These are phyloP conservation scores for Talaromyces pinophilus DNA, from an alignment of 2,329 filamentous ascomycete species.

Conservation along the genomic window DNA sequence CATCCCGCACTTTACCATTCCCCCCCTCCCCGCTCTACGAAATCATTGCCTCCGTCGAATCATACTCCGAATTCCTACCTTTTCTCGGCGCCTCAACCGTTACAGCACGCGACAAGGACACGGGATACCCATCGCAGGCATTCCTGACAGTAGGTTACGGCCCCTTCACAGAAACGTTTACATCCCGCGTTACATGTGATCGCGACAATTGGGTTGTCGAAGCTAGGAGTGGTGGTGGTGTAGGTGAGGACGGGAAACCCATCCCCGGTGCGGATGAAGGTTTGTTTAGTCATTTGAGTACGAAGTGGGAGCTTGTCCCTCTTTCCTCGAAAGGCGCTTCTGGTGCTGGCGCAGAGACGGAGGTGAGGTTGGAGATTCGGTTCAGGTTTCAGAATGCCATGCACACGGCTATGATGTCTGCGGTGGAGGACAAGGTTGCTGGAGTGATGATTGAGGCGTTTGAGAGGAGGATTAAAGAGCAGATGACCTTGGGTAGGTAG, in stretches of 20 bases:
- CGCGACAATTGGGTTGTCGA: slow-evolving; percentile 69
- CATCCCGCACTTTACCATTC: slow-evolving; percentile 76
- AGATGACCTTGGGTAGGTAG: slow-evolving; percentile 28
- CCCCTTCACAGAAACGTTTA: slow-evolving; percentile 79
- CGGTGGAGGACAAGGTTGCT: slow-evolving; percentile 81
- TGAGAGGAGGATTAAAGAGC: slow-evolving; percentile 70
- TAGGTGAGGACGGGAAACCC: slow-evolving; percentile 63
- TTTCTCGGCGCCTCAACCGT: slow-evolving; percentile 80
- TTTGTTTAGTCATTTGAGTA: slow-evolving; percentile 49
- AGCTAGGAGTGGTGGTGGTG: slow-evolving; percentile 56
- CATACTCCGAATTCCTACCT: slow-evolving; percentile 84
- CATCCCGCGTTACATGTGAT: slow-evolving; percentile 75
- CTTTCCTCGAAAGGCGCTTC: slow-evolving; percentile 28
- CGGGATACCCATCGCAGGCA: slow-evolving; percentile 66
- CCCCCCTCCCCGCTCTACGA: slow-evolving; percentile 69
- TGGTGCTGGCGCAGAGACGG: slow-evolving; percentile 55
- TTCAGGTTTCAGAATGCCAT: slow-evolving; percentile 89
- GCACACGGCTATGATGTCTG: slow-evolving; percentile 77
- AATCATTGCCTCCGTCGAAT: slow-evolving; percentile 84
- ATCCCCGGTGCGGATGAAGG: slow-evolving; percentile 50
- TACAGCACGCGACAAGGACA: slow-evolving; percentile 66
- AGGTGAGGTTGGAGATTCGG: slow-evolving; percentile 73
- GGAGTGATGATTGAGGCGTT: slow-evolving; percentile 91
- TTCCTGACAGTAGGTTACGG: slow-evolving; percentile 84
- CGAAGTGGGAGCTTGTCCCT: slow-evolving; percentile 47